These are phyloP conservation scores for Penicillium flavigenum DNA, from an alignment of 495 filamentous ascomycete species.

Conservation along the genomic window DNA sequence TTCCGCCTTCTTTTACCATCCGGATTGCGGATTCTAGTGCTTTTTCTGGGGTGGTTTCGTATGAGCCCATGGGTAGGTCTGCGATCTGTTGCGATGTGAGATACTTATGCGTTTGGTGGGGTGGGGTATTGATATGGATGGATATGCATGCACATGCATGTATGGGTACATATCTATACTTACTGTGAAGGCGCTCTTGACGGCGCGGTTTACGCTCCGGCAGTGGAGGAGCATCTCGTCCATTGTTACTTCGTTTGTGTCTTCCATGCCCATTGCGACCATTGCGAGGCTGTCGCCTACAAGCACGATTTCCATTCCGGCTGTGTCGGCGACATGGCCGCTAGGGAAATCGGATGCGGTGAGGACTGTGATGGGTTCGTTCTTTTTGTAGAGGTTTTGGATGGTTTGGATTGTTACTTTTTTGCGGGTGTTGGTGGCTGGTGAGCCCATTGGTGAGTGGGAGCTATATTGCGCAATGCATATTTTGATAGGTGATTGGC, in stretches of 20 bases:
- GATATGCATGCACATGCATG: not conserved
- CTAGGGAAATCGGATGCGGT: constrained; percentile 97
- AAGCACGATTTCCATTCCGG: constrained; percentile 91
- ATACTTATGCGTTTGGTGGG: not conserved
- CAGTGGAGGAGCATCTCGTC: constrained; percentile 97
- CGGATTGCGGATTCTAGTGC: constrained; percentile 81
- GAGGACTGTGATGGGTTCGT: constrained; percentile 90
- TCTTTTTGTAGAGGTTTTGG: constrained; percentile 69
- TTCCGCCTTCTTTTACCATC: constrained; percentile 85
- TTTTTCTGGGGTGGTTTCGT: constrained; percentile 85
- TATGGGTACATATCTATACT: constrained; percentile 26
- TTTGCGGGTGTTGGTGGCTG: constrained; percentile 58
- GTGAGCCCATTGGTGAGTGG: constrained; percentile 75
- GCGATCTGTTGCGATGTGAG: constrained; percentile 58
- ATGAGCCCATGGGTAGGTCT: constrained; percentile 96
- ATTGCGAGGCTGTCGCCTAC: constrained; percentile 97
- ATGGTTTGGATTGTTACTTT: constrained; percentile 81
- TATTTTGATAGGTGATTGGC: constrained; percentile 3
- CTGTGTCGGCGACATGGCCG: constrained; percentile 82
- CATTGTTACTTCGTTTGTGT: constrained; percentile 81
- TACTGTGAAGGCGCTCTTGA: constrained; percentile 81
- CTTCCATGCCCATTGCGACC: constrained; percentile 95
- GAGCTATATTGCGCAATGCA: constrained; percentile 59
- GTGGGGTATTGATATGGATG: not conserved
- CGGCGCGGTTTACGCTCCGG: constrained; percentile 82